Evolutionary conservation across 352 stramenopile species (phyloP).

Genomic region (Phytophthora crassamura): DNA sequence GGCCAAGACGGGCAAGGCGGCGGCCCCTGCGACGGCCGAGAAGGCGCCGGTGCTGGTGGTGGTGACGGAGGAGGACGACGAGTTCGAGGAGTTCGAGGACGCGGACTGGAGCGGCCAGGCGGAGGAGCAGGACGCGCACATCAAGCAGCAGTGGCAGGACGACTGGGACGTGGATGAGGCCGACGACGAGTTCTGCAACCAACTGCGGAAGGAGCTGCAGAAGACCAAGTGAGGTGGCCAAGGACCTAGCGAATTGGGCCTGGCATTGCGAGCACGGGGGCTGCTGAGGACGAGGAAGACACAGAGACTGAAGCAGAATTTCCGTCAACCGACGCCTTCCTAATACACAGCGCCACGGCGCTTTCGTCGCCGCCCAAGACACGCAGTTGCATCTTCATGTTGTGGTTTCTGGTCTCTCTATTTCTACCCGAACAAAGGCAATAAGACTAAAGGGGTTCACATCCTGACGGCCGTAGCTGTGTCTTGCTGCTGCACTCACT

Average conservation of each 20-base stretch:
- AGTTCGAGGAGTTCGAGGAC: slow-evolving; percentile 92
- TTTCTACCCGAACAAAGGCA: slow-evolving; percentile 16
- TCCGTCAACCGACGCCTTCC: too few relatives aligned
- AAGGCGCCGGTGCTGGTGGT: slow-evolving; percentile 76
- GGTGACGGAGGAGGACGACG: slow-evolving; percentile 89
- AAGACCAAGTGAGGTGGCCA: slow-evolving; percentile 68
- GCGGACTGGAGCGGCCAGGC: slow-evolving; percentile 73
- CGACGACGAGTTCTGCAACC: slow-evolving; percentile 94
- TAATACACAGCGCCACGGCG: slow-evolving; percentile 7
- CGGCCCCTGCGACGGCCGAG: slow-evolving; percentile 38
- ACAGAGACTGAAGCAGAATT: too few relatives aligned
- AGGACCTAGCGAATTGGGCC: neutral
- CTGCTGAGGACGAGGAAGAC: neutral
- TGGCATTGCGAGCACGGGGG: neutral
- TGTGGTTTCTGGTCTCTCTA: slow-evolving; percentile 29
- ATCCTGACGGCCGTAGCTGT: slow-evolving; percentile 2
- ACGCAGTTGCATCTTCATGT: slow-evolving; percentile 8
- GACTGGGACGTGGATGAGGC: slow-evolving; percentile 93
- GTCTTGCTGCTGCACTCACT: neutral
- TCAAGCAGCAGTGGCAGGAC: slow-evolving; percentile 94
- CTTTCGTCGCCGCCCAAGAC: neutral
- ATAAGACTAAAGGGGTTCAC: slow-evolving; percentile 13
- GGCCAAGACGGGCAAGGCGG: slow-evolving; percentile 19
- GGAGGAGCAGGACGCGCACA: slow-evolving; percentile 83
- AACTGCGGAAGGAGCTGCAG: slow-evolving; percentile 89